Conservation (phyloP, 2,329 filamentous ascomycete species). For the Fusarium kyushuense region DNA sequence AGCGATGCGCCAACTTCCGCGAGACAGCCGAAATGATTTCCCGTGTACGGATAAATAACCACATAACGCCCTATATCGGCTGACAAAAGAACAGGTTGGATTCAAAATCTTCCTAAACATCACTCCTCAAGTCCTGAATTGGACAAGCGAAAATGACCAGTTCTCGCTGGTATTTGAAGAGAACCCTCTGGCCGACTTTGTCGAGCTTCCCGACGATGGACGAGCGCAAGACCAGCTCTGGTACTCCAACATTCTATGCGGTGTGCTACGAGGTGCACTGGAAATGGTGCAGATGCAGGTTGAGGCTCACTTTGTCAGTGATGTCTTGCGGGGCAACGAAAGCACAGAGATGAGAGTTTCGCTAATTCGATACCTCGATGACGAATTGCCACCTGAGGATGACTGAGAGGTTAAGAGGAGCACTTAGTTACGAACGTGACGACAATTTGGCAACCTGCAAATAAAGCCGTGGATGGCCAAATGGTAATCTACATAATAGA, state of each 20-base stretch:
- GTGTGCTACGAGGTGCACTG: slow-evolving; percentile 87
- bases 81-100: slow-evolving; percentile 74
- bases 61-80: slow-evolving; percentile 30
- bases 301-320: slow-evolving; percentile 95
- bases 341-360: slow-evolving; percentile 97
- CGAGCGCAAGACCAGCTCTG: slow-evolving; percentile 95
- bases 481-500: slow-evolving; percentile 6
- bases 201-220: slow-evolving; percentile 95
- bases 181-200: slow-evolving; percentile 96
- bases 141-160: slow-evolving; percentile 95
- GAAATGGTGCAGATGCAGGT: slow-evolving; percentile 99
- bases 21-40: slow-evolving; percentile 98
- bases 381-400: slow-evolving; percentile 96
- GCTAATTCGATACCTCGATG: slow-evolving; percentile 93
- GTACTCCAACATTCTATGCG: slow-evolving; percentile 98
- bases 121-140: slow-evolving; percentile 91
- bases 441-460: slow-evolving; percentile 15
- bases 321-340: slow-evolving; percentile 91
- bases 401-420: slow-evolving; percentile 67
- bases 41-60: slow-evolving; percentile 69
- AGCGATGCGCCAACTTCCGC: slow-evolving; percentile 89
- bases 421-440: slow-evolving; percentile 3
- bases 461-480: slow-evolving; percentile 1
- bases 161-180: slow-evolving; percentile 98
- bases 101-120: slow-evolving; percentile 99